phyloP scores from a whole-genome alignment of 257 asterid genomes.

The Solanum lignicaule region DNA sequence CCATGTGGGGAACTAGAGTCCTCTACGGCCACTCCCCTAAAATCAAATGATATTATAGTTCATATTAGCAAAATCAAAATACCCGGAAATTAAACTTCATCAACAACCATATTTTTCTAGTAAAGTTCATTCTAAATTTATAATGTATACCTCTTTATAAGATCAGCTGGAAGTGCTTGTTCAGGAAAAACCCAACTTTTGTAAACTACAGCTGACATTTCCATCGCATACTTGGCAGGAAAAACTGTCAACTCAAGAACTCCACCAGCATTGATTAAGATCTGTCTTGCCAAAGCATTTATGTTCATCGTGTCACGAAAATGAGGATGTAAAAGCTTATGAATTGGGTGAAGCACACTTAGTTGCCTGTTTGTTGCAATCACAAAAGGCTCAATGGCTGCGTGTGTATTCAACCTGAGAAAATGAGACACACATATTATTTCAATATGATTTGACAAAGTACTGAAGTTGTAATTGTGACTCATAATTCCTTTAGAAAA shows the following conservation, averaged over 20 bases:
- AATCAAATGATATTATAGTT: not conserved
- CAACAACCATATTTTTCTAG: not conserved
- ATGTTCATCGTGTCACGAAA: slow-evolving; percentile 70
- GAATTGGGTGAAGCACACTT: slow-evolving; percentile 72
- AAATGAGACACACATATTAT: not conserved
- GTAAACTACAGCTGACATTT: not conserved
- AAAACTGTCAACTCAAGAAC: not conserved
- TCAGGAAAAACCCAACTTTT: not conserved
- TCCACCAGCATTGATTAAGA: not conserved
- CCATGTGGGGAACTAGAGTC: slow-evolving; percentile 52
- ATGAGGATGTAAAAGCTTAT: slow-evolving; percentile 74
- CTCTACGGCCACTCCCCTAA: slow-evolving; percentile 58
- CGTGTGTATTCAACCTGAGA: slow-evolving; percentile 68
- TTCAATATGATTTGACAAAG: not conserved
- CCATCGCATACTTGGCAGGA: not conserved
- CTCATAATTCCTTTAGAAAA: not conserved
- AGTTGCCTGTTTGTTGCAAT: slow-evolving; percentile 69
- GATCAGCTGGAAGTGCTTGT: not conserved
- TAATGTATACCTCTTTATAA: not conserved
- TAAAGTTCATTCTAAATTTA: not conserved
- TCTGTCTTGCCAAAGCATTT: slow-evolving; percentile 53
- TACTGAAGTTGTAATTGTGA: not conserved
- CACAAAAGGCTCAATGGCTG: slow-evolving; percentile 67
- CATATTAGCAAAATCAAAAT: not conserved
- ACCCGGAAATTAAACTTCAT: not conserved